Evolutionary conservation across 2,329 filamentous ascomycete genomes (phyloP).

Genomic region (Epichloe coenophiala): DNA sequence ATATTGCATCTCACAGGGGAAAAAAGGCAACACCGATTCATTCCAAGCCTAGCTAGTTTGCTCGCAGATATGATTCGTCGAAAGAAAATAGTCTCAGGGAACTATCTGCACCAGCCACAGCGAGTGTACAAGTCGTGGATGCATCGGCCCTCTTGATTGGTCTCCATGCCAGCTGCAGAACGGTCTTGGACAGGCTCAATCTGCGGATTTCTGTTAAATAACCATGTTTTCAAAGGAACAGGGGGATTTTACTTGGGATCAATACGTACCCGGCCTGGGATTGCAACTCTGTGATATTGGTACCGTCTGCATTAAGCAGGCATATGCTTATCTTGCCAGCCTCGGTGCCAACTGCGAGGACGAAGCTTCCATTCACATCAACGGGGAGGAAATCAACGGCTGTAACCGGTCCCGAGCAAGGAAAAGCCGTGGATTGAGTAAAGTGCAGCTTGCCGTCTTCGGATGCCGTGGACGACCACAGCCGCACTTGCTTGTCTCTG

Average conservation of each 20-base stretch:
- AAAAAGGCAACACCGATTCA: too few species aligned
- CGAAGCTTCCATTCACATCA: conserved; percentile 15
- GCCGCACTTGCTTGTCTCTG: conserved; percentile 70
- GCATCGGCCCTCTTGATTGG: conserved; percentile 26
- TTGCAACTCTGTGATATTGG: conserved; percentile 23
- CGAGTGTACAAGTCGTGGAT: conserved; percentile 25
- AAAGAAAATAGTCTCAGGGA: conserved; percentile 45
- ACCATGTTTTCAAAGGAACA: accelerated
- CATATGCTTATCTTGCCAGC: conserved; percentile 33
- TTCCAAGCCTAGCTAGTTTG: neutral
- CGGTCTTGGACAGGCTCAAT: conserved; percentile 42
- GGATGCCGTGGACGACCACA: conserved; percentile 39
- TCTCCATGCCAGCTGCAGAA: conserved; percentile 58
- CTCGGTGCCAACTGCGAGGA: conserved; percentile 47
- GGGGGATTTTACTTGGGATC: neutral
- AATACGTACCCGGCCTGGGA: conserved; percentile 26
- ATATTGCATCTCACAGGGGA: too few species aligned
- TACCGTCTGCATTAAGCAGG: conserved; percentile 24
- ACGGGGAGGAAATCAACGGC: conserved; percentile 51
- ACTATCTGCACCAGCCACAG: conserved; percentile 46
- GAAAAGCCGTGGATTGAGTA: conserved; percentile 37
- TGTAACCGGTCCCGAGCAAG: conserved; percentile 49
- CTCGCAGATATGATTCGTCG: conserved; percentile 13
- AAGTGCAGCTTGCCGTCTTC: conserved; percentile 28
- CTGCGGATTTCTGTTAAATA: conserved; percentile 12